Evolutionary conservation across 2,329 filamentous ascomycete genomes (phyloP).

Genomic region (Lachnellula arida): DNA sequence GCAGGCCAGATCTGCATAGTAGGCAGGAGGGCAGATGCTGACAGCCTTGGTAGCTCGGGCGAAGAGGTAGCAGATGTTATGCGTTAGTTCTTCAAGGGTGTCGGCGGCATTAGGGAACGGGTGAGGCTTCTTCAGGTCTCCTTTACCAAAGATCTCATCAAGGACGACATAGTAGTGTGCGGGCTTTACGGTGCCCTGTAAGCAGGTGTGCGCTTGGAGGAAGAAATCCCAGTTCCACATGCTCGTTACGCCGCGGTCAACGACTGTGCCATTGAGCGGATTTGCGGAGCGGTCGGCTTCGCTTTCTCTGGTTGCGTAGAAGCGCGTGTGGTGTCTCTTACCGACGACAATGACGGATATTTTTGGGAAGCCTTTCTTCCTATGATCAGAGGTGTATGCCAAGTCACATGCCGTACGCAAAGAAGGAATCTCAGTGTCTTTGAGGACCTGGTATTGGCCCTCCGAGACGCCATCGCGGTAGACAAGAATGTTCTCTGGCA

Average conservation of each 20-base stretch:
- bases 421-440: slow-evolving; percentile 59
- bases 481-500: slow-evolving; percentile 65
- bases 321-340: slow-evolving; percentile 81
- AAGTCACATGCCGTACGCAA: slow-evolving; percentile 57
- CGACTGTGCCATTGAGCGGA: slow-evolving; percentile 67
- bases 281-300: slow-evolving; percentile 56
- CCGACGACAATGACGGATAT: slow-evolving; percentile 73
- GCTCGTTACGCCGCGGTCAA: slow-evolving; percentile 76
- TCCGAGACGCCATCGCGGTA: slow-evolving; percentile 87
- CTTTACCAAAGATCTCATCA: slow-evolving; percentile 57
- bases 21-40: slow-evolving; percentile 78
- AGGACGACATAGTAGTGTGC: slow-evolving; percentile 73
- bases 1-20: slow-evolving; percentile 82
- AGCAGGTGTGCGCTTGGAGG: slow-evolving; percentile 71
- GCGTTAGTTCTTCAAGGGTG: slow-evolving; percentile 64
- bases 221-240: slow-evolving; percentile 77
- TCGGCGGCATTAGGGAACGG: slow-evolving; percentile 47
- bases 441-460: slow-evolving; percentile 67
- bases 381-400: too few relatives aligned
- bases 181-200: slow-evolving; percentile 76
- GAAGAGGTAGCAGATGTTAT: slow-evolving; percentile 75
- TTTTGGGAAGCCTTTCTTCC: slow-evolving; percentile 45
- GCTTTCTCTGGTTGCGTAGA: slow-evolving; percentile 61
- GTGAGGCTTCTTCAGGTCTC: slow-evolving; percentile 20
- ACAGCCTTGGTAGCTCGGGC: slow-evolving; percentile 80